These are phyloP conservation scores for Erigeron philadelphicus DNA, from an alignment of 140 eudicot species.

Conservation along the genomic window DNA sequence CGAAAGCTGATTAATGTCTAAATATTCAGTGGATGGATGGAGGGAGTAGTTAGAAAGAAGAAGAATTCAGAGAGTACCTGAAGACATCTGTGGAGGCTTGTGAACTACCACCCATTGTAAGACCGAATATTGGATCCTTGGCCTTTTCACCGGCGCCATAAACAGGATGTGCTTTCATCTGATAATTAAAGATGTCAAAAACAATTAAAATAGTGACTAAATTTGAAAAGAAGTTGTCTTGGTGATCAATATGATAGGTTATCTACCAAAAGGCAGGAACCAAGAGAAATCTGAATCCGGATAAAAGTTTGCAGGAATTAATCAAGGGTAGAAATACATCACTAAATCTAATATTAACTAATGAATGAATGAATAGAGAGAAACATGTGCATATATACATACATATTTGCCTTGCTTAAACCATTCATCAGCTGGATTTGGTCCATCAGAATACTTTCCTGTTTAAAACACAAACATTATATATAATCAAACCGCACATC, in stretches of 20 bases:
- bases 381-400: conserved; percentile 13
- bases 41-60: conserved; percentile 2
- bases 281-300: too few species aligned
- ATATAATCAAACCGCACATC: not conserved
- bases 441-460: conserved; percentile 85
- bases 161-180: conserved; percentile 89
- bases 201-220: too few species aligned
- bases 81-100: conserved; percentile 80
- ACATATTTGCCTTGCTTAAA: conserved; percentile 78
- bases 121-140: conserved; percentile 91
- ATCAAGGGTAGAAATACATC: too few species aligned
- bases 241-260: too few species aligned
- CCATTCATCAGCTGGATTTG: conserved; percentile 88
- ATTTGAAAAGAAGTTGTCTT: too few species aligned
- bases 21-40: conserved; percentile 27
- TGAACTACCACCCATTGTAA: conserved; percentile 77
- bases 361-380: too few species aligned
- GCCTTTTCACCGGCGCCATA: conserved; percentile 86
- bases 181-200: conserved; percentile 12
- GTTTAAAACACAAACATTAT: conserved; percentile 13
- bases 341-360: too few species aligned
- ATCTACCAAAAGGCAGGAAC: too few species aligned
- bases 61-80: conserved; percentile 49
- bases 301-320: too few species aligned
- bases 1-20: conserved; percentile 4